Percentiles rank a stretch among this genome's conserved stretches.
Conservation (phyloP, 2,329 filamentous ascomycete genomes). For the Zalaria obscura region DNA sequence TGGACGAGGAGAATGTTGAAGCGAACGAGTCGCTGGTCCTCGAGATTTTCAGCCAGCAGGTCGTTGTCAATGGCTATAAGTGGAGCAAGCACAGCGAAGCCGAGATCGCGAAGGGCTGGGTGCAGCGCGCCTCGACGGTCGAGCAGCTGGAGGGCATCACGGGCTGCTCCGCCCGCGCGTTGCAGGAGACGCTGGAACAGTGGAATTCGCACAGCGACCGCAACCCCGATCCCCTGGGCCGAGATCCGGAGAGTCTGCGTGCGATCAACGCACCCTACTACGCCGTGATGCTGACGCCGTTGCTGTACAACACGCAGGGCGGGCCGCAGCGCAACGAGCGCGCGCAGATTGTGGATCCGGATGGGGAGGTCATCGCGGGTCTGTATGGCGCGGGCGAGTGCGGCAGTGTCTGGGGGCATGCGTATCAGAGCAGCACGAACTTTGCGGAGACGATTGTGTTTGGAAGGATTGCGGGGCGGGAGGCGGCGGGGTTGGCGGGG, state of each 20-base stretch:
- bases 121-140: not conserved
- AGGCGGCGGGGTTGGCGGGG: not conserved
- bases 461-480: not conserved
- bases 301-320: not conserved
- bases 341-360: not conserved
- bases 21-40: not conserved
- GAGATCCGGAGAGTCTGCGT: not conserved
- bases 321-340: not conserved
- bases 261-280: not conserved
- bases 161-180: too few species aligned
- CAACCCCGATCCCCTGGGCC: not conserved
- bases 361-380: not conserved
- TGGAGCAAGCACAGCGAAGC: not conserved
- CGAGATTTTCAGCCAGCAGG: not conserved
- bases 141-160: not conserved
- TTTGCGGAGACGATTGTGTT: not conserved
- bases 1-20: not conserved
- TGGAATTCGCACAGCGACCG: not conserved
- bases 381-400: not conserved
- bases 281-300: not conserved
- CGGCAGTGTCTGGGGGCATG: not conserved
- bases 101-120: not conserved
- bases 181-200: not conserved
- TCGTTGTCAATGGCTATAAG: not conserved
- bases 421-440: not conserved